Base-by-base conservation (phyloP, 2,329 filamentous ascomycete genomes). In the Atkinsonella texensis region DNA sequence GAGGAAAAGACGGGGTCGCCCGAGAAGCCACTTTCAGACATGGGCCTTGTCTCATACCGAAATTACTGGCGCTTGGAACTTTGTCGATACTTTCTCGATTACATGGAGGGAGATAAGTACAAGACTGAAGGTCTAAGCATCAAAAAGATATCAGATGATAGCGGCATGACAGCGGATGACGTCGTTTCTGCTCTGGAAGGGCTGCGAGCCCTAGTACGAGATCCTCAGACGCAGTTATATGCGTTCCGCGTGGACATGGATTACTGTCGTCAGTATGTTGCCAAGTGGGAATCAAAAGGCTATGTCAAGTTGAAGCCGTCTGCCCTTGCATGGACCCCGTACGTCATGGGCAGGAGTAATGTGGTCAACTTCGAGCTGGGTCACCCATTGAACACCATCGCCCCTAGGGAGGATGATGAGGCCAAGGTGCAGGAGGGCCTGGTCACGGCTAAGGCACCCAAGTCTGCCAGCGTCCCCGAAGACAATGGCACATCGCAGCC, bases 11-110 rank as follows among this genome's bases (percentile, higher is more conserved):
- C 89, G 0, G 93, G 93, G 10, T 96, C 91, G 1, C 93, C 93
- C 0, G 93, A 98, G 66, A 98, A 98, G 68, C 93, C 93, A 0
- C 76, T 98, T 3, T 97, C 93, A 0, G 93, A 98, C 63, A 96
- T 98, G 89, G 93, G 93, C 3, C 70, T 98, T 40, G 91, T 97
- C 4, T 97, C 91, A 2, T 98, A 98, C 65, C 83, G 93, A 44
- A 96, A 95, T 61, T 98, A 98, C 67, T 98, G 93, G 93, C 84
- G 93, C 18, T 73, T 95, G 10, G 77, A 95, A 2, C 73, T 98
- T 50, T 96, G 90, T 63, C 85, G 87, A 55, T 88, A 95, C 59
- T 75, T 98, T 7, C 73, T 90, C 39, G 70, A 84, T 57, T 53
- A 60, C 12, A 59, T 67, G 55, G 60, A 64, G 9, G 55, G 55